Conservation (phyloP, 202 grass and related monocot genomes). For the Musa balbisiana region DNA sequence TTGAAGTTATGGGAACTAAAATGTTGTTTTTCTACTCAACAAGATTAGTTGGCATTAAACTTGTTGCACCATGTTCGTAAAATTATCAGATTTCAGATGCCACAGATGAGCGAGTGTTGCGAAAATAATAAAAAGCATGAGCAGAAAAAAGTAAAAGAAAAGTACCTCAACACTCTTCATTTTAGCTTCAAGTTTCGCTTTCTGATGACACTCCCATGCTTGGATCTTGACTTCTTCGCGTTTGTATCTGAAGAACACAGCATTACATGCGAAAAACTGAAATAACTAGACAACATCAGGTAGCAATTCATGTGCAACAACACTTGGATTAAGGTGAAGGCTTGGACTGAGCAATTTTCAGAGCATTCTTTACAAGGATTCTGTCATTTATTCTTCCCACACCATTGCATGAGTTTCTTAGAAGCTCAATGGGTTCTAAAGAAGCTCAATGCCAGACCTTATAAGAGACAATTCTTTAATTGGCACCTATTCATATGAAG, state of each 20-base stretch:
- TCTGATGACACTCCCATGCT: slow-evolving; percentile 63
- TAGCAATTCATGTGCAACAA: too few species aligned
- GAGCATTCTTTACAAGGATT: not conserved
- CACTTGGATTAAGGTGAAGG: not conserved
- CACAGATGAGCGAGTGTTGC: too few species aligned
- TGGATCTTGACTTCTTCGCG: slow-evolving; percentile 88
- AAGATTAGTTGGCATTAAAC: not conserved
- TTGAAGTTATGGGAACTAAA: not conserved
- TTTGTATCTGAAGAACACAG: slow-evolving; percentile 52
- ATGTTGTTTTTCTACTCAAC: not conserved
- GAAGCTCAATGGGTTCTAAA: too few species aligned
- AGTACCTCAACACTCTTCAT: slow-evolving; percentile 73
- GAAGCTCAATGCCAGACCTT: too few species aligned
- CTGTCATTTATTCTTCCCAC: too few species aligned
- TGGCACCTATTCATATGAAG: too few species aligned
- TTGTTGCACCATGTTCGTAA: not conserved
- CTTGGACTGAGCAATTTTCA: not conserved
- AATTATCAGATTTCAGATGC: not conserved
- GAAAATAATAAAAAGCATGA: too few species aligned
- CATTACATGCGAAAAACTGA: slow-evolving; percentile 7
- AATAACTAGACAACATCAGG: not conserved
- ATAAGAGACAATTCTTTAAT: too few species aligned
- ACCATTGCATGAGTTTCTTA: too few species aligned
- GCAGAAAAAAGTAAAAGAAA: not conserved
- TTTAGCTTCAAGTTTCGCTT: slow-evolving; percentile 61